Conservation (phyloP, 2,329 filamentous ascomycete genomes). For the Calonectria henricotiae region DNA sequence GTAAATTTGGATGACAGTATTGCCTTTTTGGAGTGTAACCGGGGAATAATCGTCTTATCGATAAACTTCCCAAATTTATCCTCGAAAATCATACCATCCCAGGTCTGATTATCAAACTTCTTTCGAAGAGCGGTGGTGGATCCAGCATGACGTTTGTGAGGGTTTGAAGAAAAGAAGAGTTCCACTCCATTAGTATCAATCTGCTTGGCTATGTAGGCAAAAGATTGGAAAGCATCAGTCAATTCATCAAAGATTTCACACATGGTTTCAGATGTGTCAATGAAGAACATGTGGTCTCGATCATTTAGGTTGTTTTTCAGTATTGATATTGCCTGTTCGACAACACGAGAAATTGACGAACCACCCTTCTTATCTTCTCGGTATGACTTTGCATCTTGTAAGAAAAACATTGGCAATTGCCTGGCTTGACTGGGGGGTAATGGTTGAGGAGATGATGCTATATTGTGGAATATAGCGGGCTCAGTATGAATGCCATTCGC, state of each 20-base stretch:
- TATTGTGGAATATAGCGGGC: too few relatives aligned
- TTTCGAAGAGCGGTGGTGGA: not conserved
- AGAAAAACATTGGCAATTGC: not conserved
- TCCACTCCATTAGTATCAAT: not conserved
- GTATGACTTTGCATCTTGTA: not conserved
- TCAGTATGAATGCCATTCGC: too few relatives aligned
- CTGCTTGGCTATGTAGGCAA: not conserved
- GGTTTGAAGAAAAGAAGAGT: not conserved
- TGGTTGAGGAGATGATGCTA: not conserved
- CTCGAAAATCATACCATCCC: not conserved
- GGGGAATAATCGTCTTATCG: not conserved
- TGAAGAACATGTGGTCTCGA: not conserved
- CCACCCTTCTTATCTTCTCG: not conserved
- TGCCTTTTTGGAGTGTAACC: not conserved
- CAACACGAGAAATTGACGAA: not conserved
- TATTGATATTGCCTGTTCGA: not conserved
- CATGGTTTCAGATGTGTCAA: not conserved
- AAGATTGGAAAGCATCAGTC: not conserved
- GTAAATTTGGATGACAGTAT: not conserved
- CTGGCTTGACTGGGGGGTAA: not conserved
- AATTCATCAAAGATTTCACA: not conserved
- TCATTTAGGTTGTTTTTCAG: not conserved
- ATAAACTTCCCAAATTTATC: conserved; percentile 4
- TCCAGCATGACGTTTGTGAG: not conserved
- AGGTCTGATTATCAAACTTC: not conserved